These are phyloP conservation scores for Lentinula detonsa DNA, from an alignment of 768 basidiomycete species.

Conservation along the genomic window DNA sequence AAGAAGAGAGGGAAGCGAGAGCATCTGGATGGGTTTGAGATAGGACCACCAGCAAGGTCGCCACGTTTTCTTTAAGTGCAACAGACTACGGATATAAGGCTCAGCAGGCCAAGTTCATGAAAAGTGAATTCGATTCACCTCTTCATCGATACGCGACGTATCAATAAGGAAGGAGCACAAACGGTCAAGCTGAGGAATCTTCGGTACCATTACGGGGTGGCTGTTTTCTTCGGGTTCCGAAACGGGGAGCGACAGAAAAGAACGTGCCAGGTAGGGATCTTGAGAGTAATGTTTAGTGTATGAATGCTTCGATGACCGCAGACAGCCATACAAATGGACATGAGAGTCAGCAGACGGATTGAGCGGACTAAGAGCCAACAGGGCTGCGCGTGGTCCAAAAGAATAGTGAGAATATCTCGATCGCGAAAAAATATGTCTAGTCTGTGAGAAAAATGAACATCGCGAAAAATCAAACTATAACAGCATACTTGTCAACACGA, in stretches of 20 bases:
- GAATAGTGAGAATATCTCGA: conserved; percentile 33
- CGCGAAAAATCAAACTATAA: not conserved
- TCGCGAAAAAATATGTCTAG: conserved; percentile 31
- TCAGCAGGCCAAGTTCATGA: not conserved
- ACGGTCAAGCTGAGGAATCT: conserved; percentile 39
- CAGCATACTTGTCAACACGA: conserved; percentile 29
- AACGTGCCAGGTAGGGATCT: conserved; percentile 39
- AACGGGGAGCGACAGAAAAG: conserved; percentile 34
- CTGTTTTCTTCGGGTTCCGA: conserved; percentile 13
- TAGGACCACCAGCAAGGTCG: conserved; percentile 35
- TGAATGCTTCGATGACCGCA: not conserved
- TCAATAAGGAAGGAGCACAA: conserved; percentile 46
- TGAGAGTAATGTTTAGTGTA: conserved; percentile 3
- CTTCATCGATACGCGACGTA: conserved; percentile 25
- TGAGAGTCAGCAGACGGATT: conserved; percentile 43
- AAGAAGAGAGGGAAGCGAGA: conserved; percentile 31
- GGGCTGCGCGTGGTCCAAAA: conserved; percentile 50
- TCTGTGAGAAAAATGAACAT: conserved; percentile 19
- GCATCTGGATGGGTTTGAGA: conserved; percentile 34
- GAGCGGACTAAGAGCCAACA: conserved; percentile 41
- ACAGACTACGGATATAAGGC: conserved; percentile 11
- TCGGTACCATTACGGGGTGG: conserved; percentile 12
- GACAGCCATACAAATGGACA: conserved; percentile 46
- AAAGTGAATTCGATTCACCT: conserved; percentile 26
- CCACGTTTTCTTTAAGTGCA: conserved; percentile 26